Evolutionary conservation across 1,284 basidiomycete species (phyloP), one percentile per base, ranked within the genome.

Genomic region (Cutaneotrichosporon mucoides): DNA sequence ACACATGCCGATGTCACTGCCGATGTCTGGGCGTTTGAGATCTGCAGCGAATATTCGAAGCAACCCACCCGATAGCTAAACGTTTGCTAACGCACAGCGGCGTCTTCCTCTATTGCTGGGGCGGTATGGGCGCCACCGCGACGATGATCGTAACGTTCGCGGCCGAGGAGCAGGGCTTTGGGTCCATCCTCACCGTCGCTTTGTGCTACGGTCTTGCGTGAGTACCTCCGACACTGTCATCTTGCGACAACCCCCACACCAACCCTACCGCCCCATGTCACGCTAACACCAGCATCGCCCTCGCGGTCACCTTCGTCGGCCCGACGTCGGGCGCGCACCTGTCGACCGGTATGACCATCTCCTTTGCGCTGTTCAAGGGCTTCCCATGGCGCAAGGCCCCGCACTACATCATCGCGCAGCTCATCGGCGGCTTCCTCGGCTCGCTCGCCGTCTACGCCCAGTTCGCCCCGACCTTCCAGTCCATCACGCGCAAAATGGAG

Each of bases 371-470:
- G 41, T 69, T 66, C 49, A 62, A 66, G 45, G 65, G 65, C 11
- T 73, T 75, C 60, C 72, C 73, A 2, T 73, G 71, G 71, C 60
- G 65, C 52, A 73, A 72, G 59, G 68, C 64, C 0, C 72, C 71
- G 3, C 66, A 60, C 7, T 75, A 73, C 63, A 56, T 68, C 35
- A 4, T 72, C 10, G 68, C 69, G 0, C 73, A 75, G 59, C 43
- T 72, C 6, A 33, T 68, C 9, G 73, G 73, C 33, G 70, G 65
- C 24, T 57, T 63, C 16, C 5, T 57, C 36, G 62, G 40, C 24
- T 45, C 52, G 1, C 15, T 51, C n/a, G 3, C 55, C 13, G 56
- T 60, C 5, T 60, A 57, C 37, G 53, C 46, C 12, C 56, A 55
- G 42, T 60, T 44, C 13, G 15, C 36, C 4, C 43, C 55, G 8